phyloP scores from a whole-genome alignment of 2,329 filamentous ascomycete genomes.

The Fusarium ambrosium region DNA sequence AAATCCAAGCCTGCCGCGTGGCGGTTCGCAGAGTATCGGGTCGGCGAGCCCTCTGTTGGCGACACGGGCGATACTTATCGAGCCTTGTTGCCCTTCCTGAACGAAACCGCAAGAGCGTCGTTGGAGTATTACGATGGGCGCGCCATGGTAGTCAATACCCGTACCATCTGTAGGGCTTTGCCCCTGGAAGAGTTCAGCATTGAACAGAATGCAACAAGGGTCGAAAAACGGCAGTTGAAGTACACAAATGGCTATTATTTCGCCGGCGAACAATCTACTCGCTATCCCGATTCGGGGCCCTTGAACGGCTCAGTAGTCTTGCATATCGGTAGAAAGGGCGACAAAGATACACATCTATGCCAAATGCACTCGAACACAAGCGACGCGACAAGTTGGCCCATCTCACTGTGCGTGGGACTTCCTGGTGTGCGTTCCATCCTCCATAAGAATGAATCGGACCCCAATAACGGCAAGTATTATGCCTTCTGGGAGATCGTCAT shows the following conservation, averaged over 20 bases:
- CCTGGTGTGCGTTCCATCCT: background rate
- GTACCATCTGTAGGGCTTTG: background rate
- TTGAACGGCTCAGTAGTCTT: background rate
- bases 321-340: background rate
- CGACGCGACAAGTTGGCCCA: background rate
- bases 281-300: background rate
- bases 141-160: background rate
- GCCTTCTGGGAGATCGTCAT: background rate
- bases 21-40: background rate
- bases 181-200: background rate
- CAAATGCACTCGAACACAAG: background rate
- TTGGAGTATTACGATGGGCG: background rate
- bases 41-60: background rate
- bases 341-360: background rate
- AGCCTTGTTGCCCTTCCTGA: background rate
- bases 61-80: background rate
- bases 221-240: background rate
- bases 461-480: background rate
- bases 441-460: background rate
- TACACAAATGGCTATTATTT: background rate
- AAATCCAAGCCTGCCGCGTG: background rate
- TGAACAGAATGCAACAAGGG: background rate
- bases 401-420: background rate
- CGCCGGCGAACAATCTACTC: background rate
- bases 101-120: background rate